Evolutionary conservation across 2,329 filamentous ascomycete genomes (phyloP).

Genomic region (Colletotrichum truncatum): DNA sequence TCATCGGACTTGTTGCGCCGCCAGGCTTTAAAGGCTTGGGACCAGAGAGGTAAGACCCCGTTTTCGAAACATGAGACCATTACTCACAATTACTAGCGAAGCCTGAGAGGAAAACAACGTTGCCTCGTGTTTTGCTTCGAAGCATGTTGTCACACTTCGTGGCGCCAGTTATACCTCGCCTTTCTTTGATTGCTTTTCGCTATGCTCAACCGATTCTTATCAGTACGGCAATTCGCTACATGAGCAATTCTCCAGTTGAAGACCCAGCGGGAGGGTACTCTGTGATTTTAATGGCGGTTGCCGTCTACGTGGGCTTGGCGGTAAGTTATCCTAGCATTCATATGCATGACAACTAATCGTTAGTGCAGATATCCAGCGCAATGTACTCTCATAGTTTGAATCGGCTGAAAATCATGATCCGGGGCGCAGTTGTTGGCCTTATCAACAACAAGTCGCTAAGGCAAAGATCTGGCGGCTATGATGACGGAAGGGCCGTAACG

Average conservation of each 20-base stretch:
- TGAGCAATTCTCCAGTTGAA: background rate
- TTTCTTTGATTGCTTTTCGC: slow-evolving; percentile 7
- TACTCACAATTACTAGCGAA: background rate
- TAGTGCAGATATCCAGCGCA: background rate
- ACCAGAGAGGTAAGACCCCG: background rate
- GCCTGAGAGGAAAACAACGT: background rate
- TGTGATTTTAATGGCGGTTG: background rate
- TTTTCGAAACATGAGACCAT: no score
- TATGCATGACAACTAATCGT: background rate
- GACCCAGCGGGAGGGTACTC: background rate
- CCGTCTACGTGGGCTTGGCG: slow-evolving; percentile 8
- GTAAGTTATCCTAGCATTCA: background rate
- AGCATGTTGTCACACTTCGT: slow-evolving; percentile 1
- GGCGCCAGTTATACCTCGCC: background rate
- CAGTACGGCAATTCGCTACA: background rate
- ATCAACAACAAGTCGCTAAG: background rate
- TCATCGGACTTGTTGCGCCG: background rate
- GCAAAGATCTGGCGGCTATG: background rate
- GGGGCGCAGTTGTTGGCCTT: slow-evolving; percentile 3
- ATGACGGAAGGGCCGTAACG: slow-evolving; percentile 11
- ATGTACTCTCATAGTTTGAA: slow-evolving; percentile 3
- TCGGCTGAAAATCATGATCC: slow-evolving; percentile 3
- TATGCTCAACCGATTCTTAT: slow-evolving; percentile 18
- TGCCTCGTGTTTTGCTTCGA: background rate
- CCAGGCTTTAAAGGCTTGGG: background rate